Evolutionary conservation across 2,329 filamentous ascomycete genomes (phyloP).

Genomic region (Trichoderma afroharzianum): DNA sequence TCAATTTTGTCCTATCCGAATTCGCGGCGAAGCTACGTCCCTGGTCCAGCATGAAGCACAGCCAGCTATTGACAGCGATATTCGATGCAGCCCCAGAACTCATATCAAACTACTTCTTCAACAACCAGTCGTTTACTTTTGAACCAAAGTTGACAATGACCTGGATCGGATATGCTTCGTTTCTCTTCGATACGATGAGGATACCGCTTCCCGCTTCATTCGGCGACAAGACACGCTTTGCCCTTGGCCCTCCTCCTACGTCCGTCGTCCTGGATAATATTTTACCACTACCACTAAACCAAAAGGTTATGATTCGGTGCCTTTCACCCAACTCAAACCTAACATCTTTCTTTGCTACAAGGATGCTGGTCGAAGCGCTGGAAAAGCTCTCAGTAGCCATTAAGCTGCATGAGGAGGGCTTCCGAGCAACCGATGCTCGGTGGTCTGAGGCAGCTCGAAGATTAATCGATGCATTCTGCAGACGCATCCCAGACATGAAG

Average conservation of each 20-base stretch:
- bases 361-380: conserved; percentile 73
- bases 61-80: conserved; percentile 74
- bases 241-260: conserved; percentile 70
- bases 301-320: conserved; percentile 75
- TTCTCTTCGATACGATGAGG: conserved; percentile 77
- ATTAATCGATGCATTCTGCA: conserved; percentile 70
- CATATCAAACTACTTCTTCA: conserved; percentile 80
- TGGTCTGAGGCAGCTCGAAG: conserved; percentile 69
- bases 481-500: conserved; percentile 76
- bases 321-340: conserved; percentile 74
- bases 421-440: conserved; percentile 36
- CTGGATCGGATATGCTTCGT: conserved; percentile 91
- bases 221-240: conserved; percentile 60
- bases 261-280: conserved; percentile 81
- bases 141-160: conserved; percentile 90
- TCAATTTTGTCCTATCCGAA: conserved; percentile 74
- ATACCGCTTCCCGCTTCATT: conserved; percentile 70
- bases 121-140: conserved; percentile 75
- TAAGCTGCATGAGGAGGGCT: conserved; percentile 53
- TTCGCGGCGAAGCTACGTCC: conserved; percentile 78
- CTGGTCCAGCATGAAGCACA: conserved; percentile 76
- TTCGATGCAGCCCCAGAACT: conserved; percentile 82
- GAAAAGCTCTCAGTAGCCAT: conserved; percentile 69
- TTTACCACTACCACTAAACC: conserved; percentile 75
- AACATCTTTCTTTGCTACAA: conserved; percentile 77